Evolutionary conservation across 2,329 filamentous ascomycete genomes (phyloP).

Genomic region (Ophiostoma sp.): DNA sequence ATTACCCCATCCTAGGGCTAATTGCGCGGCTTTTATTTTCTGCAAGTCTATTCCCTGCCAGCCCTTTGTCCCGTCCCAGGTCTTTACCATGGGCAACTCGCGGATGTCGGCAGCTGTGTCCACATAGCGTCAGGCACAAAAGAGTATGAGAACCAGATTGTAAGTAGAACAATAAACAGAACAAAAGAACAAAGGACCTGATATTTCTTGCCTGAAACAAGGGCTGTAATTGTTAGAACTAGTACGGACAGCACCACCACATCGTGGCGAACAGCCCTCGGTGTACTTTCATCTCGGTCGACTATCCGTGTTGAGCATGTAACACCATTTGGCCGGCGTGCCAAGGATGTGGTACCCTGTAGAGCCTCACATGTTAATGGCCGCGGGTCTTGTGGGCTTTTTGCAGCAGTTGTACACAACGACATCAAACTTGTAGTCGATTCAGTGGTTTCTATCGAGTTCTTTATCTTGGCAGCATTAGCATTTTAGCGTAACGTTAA

Average conservation of each 20-base stretch:
- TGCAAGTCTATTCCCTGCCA: too few species aligned
- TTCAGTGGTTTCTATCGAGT: too few species aligned
- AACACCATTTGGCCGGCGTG: background rate
- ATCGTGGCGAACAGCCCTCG: background rate
- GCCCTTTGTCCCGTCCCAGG: too few species aligned
- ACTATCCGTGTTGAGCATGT: background rate
- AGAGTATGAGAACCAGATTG: background rate
- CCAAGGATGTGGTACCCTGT: too few species aligned
- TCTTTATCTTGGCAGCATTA: too few species aligned
- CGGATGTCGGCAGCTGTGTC: slow-evolving; percentile 2
- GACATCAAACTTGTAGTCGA: too few species aligned
- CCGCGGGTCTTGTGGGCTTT: too few species aligned
- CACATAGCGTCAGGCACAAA: slow-evolving; percentile 1
- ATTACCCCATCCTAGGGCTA: too few species aligned
- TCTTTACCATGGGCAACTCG: background rate
- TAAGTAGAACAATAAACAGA: background rate
- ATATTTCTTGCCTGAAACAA: background rate
- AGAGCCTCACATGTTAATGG: too few species aligned
- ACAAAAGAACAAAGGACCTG: background rate
- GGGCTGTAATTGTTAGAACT: background rate
- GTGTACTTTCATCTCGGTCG: background rate
- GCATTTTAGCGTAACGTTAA: too few species aligned
- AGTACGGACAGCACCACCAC: background rate
- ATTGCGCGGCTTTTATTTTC: too few species aligned
- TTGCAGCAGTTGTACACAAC: too few species aligned